phyloP scores from a whole-genome alignment of 2,329 filamentous ascomycete species.

The Penicillium sp. region DNA sequence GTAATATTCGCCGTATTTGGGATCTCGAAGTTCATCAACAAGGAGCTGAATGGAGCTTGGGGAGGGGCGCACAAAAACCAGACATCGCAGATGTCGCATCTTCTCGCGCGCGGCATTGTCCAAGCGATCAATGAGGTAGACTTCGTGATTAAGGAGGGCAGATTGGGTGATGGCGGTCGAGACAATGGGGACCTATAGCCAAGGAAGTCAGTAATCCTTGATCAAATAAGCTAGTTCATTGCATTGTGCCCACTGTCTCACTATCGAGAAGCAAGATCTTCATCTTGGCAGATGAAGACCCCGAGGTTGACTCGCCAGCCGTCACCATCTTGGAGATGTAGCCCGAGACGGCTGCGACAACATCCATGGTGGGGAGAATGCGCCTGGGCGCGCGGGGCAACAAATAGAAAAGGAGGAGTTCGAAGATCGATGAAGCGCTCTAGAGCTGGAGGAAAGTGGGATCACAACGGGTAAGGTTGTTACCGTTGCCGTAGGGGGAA shows the following conservation, averaged over 20 bases:
- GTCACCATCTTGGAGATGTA: slow-evolving; percentile 97
- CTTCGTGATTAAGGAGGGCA: slow-evolving; percentile 88
- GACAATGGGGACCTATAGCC: slow-evolving; percentile 72
- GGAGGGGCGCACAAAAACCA: slow-evolving; percentile 91
- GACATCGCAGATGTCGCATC: slow-evolving; percentile 93
- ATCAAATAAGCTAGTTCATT: slow-evolving; percentile 14
- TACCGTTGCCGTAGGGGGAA: slow-evolving; percentile 9
- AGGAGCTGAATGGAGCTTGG: slow-evolving; percentile 89
- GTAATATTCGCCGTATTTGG: slow-evolving; percentile 96
- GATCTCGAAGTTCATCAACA: slow-evolving; percentile 92
- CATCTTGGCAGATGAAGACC: slow-evolving; percentile 78
- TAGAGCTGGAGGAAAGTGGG: background rate
- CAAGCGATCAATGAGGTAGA: slow-evolving; percentile 94
- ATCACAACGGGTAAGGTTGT: slow-evolving; percentile 8
- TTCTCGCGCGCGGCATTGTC: slow-evolving; percentile 90
- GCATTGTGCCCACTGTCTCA: slow-evolving; percentile 70
- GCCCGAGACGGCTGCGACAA: slow-evolving; percentile 86
- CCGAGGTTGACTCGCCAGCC: slow-evolving; percentile 67
- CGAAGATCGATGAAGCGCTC: background rate
- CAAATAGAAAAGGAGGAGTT: background rate
- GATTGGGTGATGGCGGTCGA: slow-evolving; percentile 97
- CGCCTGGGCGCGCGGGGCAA: slow-evolving; percentile 9
- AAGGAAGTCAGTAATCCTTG: slow-evolving; percentile 24
- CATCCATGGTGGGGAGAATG: slow-evolving; percentile 68
- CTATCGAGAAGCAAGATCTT: slow-evolving; percentile 93